Evolutionary conservation across 2,329 filamentous ascomycete species (phyloP), one percentile per base, ranked within the genome.

Genomic region (Pleoardoris graminearum): DNA sequence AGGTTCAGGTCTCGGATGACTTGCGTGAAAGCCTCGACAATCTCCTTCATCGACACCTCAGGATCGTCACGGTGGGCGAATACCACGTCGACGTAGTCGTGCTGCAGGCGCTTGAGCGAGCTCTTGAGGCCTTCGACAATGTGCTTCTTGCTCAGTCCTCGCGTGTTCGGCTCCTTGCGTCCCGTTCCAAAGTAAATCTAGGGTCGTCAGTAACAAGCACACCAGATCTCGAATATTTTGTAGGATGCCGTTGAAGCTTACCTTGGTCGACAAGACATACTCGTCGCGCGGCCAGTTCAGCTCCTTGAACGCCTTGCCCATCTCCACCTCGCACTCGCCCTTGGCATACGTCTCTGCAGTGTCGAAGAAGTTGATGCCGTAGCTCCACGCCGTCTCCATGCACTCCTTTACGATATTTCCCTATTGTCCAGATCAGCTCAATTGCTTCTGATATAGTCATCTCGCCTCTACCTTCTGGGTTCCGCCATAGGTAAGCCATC

Each of bases 11-110:
- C 70, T 7, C 41, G 27, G 51, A 80, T 80, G 37, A 71, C 68
- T 58, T 80, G 78, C 0, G 78, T 80, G 69, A 80, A 80, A 37
- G 74, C 78, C 56, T 80, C 78, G 22, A 87, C 84, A 35, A 84
- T 82, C 71, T 87, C 84, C 69, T 82, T 82, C 78, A 85, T 85
- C 3, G 82, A 81, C 2, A 82, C 84, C 72, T 72, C 73, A 41
- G 75, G 72, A 53, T 87, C 85, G 14, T 82, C 80, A 22, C 84
- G 77, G 69, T 87, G 84, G 3, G 84, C 83, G 49, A 85, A 82
- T 32, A 86, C 79, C 38, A 87, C 75, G 67, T 87, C 85, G 48
- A 87, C 85, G 63, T 89, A 90, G n/a, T 81, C 80, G 48, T 83
- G 78, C 63, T 85, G 78, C 45, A 89, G 77, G 23, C 85, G 78